phyloP scores from a whole-genome alignment of 768 basidiomycete species.

The Leccinum truebloodii region DNA sequence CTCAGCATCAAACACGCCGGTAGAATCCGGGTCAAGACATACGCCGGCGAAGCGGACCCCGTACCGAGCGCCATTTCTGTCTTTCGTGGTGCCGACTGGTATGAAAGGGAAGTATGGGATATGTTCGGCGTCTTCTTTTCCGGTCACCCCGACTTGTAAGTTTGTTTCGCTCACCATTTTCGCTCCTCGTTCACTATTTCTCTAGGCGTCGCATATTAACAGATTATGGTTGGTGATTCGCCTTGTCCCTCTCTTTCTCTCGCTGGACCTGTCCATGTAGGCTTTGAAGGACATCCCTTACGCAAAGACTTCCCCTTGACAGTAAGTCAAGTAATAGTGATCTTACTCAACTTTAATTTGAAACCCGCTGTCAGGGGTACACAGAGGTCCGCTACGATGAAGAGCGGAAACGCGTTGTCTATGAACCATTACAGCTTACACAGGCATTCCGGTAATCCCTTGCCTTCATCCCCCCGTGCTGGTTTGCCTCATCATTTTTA shows the following conservation, averaged over 20 bases:
- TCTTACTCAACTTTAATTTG: background rate
- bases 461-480: background rate
- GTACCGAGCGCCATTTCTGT: slow-evolving; percentile 81
- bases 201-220: slow-evolving; percentile 92
- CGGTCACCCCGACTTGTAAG: slow-evolving; percentile 93
- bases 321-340: slow-evolving; percentile 44
- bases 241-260: background rate
- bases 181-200: slow-evolving; percentile 14
- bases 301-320: slow-evolving; percentile 99
- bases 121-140: slow-evolving; percentile 96
- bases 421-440: slow-evolving; percentile 95
- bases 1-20: slow-evolving; percentile 78
- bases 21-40: slow-evolving; percentile 95
- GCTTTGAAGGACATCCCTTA: slow-evolving; percentile 96
- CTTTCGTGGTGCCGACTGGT: slow-evolving; percentile 97
- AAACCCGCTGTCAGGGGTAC: slow-evolving; percentile 69
- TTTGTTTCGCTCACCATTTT: slow-evolving; percentile 21
- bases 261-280: slow-evolving; percentile 36
- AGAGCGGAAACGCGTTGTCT: slow-evolving; percentile 94
- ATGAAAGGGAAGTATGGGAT: slow-evolving; percentile 98
- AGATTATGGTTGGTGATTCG: slow-evolving; percentile 74
- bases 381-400: slow-evolving; percentile 98
- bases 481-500: slow-evolving; percentile 1
- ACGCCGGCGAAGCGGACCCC: slow-evolving; percentile 88
- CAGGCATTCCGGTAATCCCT: slow-evolving; percentile 88